Evolutionary conservation across 257 asterid genomes (phyloP).

Genomic region (Petunia axillaris): DNA sequence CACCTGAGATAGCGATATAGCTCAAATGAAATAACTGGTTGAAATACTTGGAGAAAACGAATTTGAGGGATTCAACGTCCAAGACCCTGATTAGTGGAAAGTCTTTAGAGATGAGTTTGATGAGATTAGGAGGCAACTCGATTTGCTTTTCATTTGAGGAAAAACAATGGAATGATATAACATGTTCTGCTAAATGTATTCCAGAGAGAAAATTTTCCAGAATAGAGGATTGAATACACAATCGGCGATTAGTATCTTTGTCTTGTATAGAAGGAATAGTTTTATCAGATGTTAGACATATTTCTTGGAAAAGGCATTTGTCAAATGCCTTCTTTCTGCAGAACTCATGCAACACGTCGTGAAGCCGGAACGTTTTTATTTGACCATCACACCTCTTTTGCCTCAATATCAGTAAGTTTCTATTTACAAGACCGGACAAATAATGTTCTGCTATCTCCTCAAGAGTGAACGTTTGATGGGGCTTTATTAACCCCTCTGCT

Average conservation of each 20-base stretch:
- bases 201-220: neutral
- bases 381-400: constrained; percentile 25
- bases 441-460: constrained; percentile 32
- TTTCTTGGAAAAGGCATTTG: constrained; percentile 11
- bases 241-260: neutral
- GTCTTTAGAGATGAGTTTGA: neutral
- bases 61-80: neutral
- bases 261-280: neutral
- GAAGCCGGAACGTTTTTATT: constrained; percentile 30
- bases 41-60: neutral
- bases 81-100: constrained; percentile 5
- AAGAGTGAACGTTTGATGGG: neutral
- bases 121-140: neutral
- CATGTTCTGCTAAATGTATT: neutral
- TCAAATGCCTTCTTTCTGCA: constrained; percentile 26
- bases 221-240: constrained; percentile 17
- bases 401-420: constrained; percentile 34
- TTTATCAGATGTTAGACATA: neutral
- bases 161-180: constrained; percentile 15
- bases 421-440: constrained; percentile 29
- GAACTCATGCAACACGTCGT: constrained; percentile 28
- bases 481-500: constrained; percentile 28
- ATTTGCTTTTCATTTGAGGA: neutral
- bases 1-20: constrained; percentile 19
- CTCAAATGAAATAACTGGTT: neutral